Evolutionary conservation across 495 filamentous ascomycete genomes (phyloP), one percentile per base, ranked within the genome.

Genomic region (Aspergillus leporis): DNA sequence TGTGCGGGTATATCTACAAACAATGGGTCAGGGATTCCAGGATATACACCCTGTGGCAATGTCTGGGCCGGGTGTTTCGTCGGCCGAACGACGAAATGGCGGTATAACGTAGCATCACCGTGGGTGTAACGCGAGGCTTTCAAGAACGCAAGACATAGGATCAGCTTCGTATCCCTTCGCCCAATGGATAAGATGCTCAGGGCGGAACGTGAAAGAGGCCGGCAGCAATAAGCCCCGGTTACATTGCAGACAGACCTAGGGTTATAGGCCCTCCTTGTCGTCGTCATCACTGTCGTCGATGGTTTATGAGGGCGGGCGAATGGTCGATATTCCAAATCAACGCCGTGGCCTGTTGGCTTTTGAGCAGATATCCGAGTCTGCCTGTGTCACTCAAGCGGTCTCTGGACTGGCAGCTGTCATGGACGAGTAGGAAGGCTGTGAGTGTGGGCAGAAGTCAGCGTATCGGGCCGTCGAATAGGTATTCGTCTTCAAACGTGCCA

Each of bases 371-470:
- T 23, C 8, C 30, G 18, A 31, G 54, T 38, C 43, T n/a, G 14
- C 36, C 54, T 49, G 45, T 55, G 53, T 45, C 22, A 55, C 53
- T 45, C 53, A 25, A 46, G 53, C 43, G 10, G 19, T 9, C 31
- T 10, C 38, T 28, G 53, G 41, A 45, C 53, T 55, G 53, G 53
- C 53, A 19, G 34, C 18, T 28, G 28, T 16, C 38, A 46, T 40
- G 28, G 38, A 45, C 53, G 32, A 36, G 32, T 36, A 8, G n/a
- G 53, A 16, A 36, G 23, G 21, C 43, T 21, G 45, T 41, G 47
- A 51, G 21, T 58, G 34, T 47, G 25, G 46, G 48, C 46, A 47
- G 55, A 38, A 51, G 48, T 43, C 32, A 58, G 47, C 55, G 19
- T 51, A 34, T 9, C 47, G 19, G 19, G 31, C 34, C 47, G 34